Base-by-base conservation (phyloP, 2,329 filamentous ascomycete genomes). In the Colletotrichum melonis region DNA sequence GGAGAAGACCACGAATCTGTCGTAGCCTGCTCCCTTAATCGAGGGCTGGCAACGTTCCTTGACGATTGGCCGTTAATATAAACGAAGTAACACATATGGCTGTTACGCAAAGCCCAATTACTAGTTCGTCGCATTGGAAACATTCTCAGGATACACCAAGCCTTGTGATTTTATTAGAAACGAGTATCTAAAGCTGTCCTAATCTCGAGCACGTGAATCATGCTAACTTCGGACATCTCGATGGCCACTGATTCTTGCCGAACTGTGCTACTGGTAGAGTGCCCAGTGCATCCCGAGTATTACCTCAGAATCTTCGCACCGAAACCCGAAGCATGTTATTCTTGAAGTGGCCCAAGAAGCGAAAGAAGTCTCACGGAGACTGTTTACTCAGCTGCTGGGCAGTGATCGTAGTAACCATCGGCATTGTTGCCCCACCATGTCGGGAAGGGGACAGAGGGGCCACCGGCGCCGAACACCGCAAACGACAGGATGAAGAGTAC, bases 351-450 rank as follows among this genome's bases (percentile, higher is more conserved):
- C 19, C n/a, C n/a, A 12, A 16, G 12, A n/a, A 5, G 14, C 28
- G 11, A 5, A 3, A 6, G 8, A 9, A 19, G 5, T 8, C 14
- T 42, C 19, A 16, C 5, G 3, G 9, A 16, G 11, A 28, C 24
- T 11, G 19, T 14, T 16, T 55, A 72, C n/a, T 63, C 38, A 12
- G 69, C 16, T 7, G 24, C 42, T 4, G 87, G 87, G 75, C 87
- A 89, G 52, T 82, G 79, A 75, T 89, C 87, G 59, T 86, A 87
- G 75, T 86, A 82, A 1, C 86, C 87, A 28, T 85, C 77, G 0
- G 75, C 79, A 35, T 88, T 88, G 64, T 89, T 90, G 0, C 88
- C 88, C 87, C 87, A 89, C 88, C 88, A 90, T 2, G 76, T 78
- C 0, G 88, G 87, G 76, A 90, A 89, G 0, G 85, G 82, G 11